Conservation (phyloP, 495 filamentous ascomycete species). For the Oleoguttula mirabilis region DNA sequence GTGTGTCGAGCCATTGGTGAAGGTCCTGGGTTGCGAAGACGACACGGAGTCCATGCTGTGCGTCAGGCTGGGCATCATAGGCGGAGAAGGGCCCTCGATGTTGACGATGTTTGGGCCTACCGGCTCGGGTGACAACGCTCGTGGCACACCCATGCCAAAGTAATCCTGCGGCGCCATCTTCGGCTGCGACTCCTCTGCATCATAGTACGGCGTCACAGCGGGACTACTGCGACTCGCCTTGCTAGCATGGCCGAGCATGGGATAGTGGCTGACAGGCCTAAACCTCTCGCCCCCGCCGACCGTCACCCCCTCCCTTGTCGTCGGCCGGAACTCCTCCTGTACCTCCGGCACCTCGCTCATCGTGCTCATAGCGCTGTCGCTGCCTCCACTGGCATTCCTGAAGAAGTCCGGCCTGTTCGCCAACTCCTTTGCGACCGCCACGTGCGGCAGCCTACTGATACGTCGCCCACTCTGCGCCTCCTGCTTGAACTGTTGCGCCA, state of each 20-base stretch:
- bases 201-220: constrained; percentile 7
- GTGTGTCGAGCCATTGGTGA: constrained; percentile 19
- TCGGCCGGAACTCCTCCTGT: constrained; percentile 21
- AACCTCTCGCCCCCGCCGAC: neutral
- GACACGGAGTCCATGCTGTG: constrained; percentile 20
- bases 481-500: constrained; percentile 78
- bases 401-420: constrained; percentile 64
- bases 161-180: constrained; percentile 18
- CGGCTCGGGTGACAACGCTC: constrained; percentile 41
- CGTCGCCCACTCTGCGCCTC: constrained; percentile 54
- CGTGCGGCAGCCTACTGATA: constrained; percentile 71
- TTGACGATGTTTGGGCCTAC: constrained; percentile 19
- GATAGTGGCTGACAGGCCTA: constrained; percentile 16
- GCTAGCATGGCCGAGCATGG: constrained; percentile 12
- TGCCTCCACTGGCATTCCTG: constrained; percentile 27
- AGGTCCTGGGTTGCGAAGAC: constrained; percentile 26
- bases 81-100: constrained; percentile 11
- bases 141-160: constrained; percentile 33
- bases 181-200: constrained; percentile 2
- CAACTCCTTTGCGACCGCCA: constrained; percentile 66
- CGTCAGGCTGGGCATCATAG: constrained; percentile 21
- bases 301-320: neutral
- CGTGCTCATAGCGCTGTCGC: neutral
- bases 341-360: constrained; percentile 29
- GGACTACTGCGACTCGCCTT: neutral